A percentile compares a stretch with the other conserved stretches of the same genome.
phyloP scores from a whole-genome alignment of 208 protist genomes.

The Leishmania mexicana region DNA sequence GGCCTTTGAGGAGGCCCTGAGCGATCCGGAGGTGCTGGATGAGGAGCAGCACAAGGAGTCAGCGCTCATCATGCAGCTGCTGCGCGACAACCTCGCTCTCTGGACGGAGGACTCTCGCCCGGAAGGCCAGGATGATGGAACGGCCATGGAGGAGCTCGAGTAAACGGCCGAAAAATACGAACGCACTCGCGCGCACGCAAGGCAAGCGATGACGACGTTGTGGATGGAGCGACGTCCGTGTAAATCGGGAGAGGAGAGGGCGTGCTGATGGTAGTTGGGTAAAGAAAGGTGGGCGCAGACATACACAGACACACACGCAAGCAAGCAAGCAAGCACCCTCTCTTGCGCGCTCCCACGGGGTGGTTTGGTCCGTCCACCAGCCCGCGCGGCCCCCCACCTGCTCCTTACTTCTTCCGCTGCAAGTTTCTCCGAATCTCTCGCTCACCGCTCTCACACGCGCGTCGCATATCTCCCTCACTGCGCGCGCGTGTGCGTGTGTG shows the following conservation, averaged over 20 bases:
- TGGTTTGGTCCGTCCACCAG: too few species aligned
- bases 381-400: too few species aligned
- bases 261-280: neutral
- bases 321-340: neutral
- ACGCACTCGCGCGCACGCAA: neutral
- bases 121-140: slow-evolving; percentile 81
- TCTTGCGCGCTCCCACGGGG: neutral
- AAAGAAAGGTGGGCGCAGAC: neutral
- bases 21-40: slow-evolving; percentile 96
- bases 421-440: slow-evolving; percentile 12
- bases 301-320: neutral
- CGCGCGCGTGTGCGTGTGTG: neutral
- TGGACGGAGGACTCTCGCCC: slow-evolving; percentile 96
- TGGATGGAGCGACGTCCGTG: neutral
- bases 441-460: neutral
- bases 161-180: slow-evolving; percentile 29
- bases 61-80: slow-evolving; percentile 99
- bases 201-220: neutral
- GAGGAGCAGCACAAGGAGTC: slow-evolving; percentile 99
- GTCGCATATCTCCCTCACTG: neutral
- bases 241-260: neutral
- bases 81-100: slow-evolving; percentile 99
- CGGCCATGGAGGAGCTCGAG: slow-evolving; percentile 89
- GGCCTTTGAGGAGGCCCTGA: slow-evolving; percentile 97
- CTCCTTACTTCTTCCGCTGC: neutral